Percentiles rank a stretch among this genome's conserved stretches.
phyloP scores from a whole-genome alignment of 306 rosid genomes.

The Prunus persica region DNA sequence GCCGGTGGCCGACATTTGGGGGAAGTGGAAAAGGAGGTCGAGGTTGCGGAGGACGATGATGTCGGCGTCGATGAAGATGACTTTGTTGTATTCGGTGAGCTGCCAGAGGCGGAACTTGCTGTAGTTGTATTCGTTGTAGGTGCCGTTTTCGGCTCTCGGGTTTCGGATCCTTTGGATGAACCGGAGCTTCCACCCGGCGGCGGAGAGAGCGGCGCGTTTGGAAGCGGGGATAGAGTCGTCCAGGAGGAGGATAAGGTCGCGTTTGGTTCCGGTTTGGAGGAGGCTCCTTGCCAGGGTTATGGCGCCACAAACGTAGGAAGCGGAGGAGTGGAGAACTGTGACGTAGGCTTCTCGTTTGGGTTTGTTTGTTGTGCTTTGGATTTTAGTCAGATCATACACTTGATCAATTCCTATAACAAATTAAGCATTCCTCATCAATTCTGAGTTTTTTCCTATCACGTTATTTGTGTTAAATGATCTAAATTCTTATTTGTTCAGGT shows the following conservation, averaged over 20 bases:
- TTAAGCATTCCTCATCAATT: not conserved
- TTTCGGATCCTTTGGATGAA: conserved; percentile 72
- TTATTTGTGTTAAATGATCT: no score
- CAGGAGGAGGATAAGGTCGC: conserved; percentile 74
- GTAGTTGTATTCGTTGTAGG: conserved; percentile 94
- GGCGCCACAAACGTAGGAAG: conserved; percentile 85
- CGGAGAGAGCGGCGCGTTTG: conserved; percentile 51
- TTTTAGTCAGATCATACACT: conserved; percentile 61
- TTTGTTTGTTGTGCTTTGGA: conserved; percentile 33
- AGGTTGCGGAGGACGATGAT: conserved; percentile 74
- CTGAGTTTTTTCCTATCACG: not conserved
- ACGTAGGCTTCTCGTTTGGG: conserved; percentile 82
- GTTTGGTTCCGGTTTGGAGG: conserved; percentile 61
- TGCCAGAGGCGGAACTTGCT: conserved; percentile 96
- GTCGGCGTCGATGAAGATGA: conserved; percentile 85
- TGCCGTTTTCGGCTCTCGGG: conserved; percentile 52
- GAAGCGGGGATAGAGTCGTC: conserved; percentile 59
- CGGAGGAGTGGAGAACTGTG: conserved; percentile 75
- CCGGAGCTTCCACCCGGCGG: conserved; percentile 74
- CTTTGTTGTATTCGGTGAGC: conserved; percentile 65
- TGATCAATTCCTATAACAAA: conserved; percentile 54
- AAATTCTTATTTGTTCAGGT: no score
- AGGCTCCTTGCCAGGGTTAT: conserved; percentile 80
- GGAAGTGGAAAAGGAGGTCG: conserved; percentile 83
- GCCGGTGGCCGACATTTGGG: conserved; percentile 82